These are phyloP conservation scores for Carex pumila DNA, from an alignment of 176 grass and related monocot species.

Conservation along the genomic window DNA sequence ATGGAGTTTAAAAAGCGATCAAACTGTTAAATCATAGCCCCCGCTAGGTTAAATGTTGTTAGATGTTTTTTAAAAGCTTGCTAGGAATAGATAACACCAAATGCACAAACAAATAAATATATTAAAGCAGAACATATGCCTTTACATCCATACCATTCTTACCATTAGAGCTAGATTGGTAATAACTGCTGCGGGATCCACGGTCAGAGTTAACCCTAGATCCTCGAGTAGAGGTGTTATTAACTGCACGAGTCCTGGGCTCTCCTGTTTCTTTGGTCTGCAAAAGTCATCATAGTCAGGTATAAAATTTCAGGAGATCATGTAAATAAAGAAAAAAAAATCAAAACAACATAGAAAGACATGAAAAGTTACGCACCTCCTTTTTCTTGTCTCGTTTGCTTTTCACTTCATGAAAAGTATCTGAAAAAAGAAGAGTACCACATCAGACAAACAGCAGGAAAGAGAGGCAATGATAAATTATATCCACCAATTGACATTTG, in stretches of 20 bases:
- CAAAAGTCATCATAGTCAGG: constrained; percentile 6
- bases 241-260: constrained; percentile 56
- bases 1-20: no score
- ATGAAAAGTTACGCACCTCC: constrained; percentile 35
- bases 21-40: no score
- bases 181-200: constrained; percentile 37
- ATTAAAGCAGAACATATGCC: background rate
- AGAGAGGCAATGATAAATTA: background rate
- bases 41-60: no score
- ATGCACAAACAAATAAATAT: constrained; percentile 1
- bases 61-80: no score
- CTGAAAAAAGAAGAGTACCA: constrained; percentile 32
- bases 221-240: constrained; percentile 46
- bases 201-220: constrained; percentile 61
- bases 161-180: constrained; percentile 57
- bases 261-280: constrained; percentile 73
- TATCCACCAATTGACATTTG: background rate
- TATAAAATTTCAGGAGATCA: background rate
- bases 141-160: constrained; percentile 14
- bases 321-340: background rate
- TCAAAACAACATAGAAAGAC: background rate
- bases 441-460: background rate
- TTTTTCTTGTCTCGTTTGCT: constrained; percentile 85
- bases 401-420: constrained; percentile 83
- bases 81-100: background rate